These are phyloP conservation scores for Colletotrichum tropicicola DNA, from an alignment of 2,329 filamentous ascomycete genomes.

Conservation along the genomic window DNA sequence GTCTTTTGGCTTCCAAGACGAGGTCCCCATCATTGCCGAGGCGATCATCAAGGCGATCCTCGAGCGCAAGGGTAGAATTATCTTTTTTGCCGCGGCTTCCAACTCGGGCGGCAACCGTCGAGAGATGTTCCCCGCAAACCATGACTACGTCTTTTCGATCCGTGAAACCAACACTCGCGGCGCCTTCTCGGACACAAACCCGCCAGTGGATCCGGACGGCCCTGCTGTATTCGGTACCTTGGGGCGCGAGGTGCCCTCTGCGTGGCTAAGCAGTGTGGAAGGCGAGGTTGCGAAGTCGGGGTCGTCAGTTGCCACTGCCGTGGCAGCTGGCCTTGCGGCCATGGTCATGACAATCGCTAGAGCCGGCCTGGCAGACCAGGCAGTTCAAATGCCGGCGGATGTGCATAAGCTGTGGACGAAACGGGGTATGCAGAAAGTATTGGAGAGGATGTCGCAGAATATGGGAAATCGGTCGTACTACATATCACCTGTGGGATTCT, in stretches of 20 bases:
- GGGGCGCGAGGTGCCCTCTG: background rate
- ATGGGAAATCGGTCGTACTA: background rate
- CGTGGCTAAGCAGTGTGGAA: background rate
- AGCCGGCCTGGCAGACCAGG: background rate
- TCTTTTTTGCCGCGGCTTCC: background rate
- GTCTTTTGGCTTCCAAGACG: background rate
- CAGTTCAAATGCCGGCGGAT: background rate
- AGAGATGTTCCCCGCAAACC: slow-evolving; percentile 1
- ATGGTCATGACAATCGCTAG: background rate
- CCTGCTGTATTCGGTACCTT: background rate
- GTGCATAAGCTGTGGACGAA: background rate
- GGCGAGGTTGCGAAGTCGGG: background rate
- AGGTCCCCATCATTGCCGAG: background rate
- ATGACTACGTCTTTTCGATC: background rate
- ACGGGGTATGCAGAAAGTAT: background rate
- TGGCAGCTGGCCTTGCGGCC: background rate
- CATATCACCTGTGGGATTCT: background rate
- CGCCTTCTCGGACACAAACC: background rate
- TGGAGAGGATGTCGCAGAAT: background rate
- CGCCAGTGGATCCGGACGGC: background rate
- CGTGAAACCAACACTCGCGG: background rate
- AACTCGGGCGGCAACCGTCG: background rate
- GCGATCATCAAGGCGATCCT: background rate
- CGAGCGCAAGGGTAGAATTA: background rate
- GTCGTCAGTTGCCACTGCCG: background rate